Conservation (phyloP, 148 eudicot species). For the Rhododendron mucronatum region DNA sequence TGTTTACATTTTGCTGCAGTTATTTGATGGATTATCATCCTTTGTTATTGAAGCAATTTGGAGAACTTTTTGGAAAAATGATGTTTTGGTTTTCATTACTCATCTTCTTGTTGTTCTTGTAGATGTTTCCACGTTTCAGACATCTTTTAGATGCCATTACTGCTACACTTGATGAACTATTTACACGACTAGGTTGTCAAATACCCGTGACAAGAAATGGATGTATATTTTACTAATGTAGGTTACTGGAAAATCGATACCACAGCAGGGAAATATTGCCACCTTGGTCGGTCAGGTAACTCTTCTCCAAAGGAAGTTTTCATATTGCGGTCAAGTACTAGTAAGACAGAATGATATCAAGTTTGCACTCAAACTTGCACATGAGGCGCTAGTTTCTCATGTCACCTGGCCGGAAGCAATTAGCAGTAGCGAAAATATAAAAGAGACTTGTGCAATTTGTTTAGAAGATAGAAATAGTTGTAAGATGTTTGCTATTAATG, state of each 20-base stretch:
- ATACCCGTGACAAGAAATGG: not conserved
- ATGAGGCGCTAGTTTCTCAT: constrained; percentile 48
- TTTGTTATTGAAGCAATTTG: not conserved
- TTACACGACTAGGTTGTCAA: not conserved
- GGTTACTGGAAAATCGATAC: constrained; percentile 37
- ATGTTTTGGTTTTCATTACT: not conserved
- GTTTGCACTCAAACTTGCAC: constrained; percentile 55
- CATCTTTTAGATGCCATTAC: not conserved
- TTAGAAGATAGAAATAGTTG: constrained; percentile 44
- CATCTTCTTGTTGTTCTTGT: not conserved
- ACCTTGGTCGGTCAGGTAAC: constrained; percentile 31
- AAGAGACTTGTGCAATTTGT: constrained; percentile 58
- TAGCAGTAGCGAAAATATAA: constrained; percentile 10
- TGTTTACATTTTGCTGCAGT: not conserved
- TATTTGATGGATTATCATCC: not conserved
- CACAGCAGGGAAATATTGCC: constrained; percentile 25
- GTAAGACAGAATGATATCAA: constrained; percentile 34
- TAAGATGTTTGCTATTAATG: constrained; percentile 45
- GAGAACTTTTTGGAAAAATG: not conserved
- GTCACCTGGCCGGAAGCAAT: constrained; percentile 17
- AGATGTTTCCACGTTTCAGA: not conserved
- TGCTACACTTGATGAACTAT: not conserved
- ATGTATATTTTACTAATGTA: constrained; percentile 24
- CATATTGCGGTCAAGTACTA: constrained; percentile 19
- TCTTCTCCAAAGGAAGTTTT: constrained; percentile 36